A percentile compares a stretch with the other conserved stretches of the same genome.
Conservation (phyloP, 169 alveolate genomes). For the Besnoitia besnoiti region DNA sequence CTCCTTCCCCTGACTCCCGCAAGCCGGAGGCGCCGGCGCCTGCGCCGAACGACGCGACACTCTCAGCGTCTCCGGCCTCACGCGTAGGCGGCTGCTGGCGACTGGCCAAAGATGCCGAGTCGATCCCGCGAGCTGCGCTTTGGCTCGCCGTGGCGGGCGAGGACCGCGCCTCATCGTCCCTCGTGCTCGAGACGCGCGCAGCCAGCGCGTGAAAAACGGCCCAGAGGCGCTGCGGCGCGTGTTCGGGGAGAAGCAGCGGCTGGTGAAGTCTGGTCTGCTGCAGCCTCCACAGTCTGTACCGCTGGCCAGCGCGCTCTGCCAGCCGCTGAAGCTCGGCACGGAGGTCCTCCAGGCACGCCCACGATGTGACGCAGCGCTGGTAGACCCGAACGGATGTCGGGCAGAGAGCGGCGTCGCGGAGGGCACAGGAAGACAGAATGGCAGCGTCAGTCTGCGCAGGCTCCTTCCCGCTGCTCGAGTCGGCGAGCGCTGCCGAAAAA, state of each 20-base stretch:
- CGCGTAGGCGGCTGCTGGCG: neutral
- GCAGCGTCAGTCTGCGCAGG: neutral
- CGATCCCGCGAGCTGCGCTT: neutral
- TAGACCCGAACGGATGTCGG: neutral
- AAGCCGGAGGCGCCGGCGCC: neutral
- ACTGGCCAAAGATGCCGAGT: neutral
- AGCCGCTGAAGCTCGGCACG: neutral
- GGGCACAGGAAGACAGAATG: neutral
- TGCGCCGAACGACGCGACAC: neutral
- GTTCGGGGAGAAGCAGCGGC: neutral
- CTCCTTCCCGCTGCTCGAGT: neutral
- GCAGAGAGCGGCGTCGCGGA: neutral
- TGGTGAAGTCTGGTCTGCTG: neutral
- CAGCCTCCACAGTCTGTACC: neutral
- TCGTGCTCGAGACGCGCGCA: neutral
- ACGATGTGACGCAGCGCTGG: constrained; percentile 21
- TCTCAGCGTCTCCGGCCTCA: neutral
- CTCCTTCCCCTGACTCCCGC: neutral
- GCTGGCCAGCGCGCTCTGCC: neutral
- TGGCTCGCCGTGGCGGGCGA: neutral
- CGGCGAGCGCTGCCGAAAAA: too few relatives aligned
- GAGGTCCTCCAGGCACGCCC: neutral
- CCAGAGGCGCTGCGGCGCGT: neutral
- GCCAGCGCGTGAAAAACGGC: neutral
- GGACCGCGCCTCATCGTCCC: neutral